A percentile compares a stretch with the other conserved stretches of the same genome.
Conservation (phyloP, 202 grass and related monocot genomes). For the Carex sylvatica region DNA sequence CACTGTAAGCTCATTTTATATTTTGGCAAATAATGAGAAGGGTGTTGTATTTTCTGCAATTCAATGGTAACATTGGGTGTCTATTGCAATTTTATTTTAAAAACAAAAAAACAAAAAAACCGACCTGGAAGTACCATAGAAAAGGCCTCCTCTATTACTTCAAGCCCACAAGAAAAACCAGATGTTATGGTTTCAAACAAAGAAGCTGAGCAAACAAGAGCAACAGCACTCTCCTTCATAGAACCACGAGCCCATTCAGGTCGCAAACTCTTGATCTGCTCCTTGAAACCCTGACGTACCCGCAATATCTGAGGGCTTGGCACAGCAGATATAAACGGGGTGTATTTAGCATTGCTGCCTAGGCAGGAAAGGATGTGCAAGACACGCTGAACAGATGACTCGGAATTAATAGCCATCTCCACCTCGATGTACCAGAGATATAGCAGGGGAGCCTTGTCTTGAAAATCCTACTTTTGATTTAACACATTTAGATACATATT, state of each 20-base stretch:
- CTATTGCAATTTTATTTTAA: not conserved
- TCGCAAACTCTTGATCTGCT: constrained; percentile 67
- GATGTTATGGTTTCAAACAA: constrained; percentile 80
- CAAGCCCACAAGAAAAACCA: constrained; percentile 64
- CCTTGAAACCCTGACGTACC: constrained; percentile 92
- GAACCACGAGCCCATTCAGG: constrained; percentile 37
- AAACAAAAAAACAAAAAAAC: constrained; percentile 10
- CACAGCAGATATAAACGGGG: constrained; percentile 49
- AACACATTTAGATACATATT: constrained; percentile 18
- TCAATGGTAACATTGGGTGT: not conserved
- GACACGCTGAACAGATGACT: constrained; percentile 54
- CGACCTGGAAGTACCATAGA: constrained; percentile 64
- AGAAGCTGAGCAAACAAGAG: constrained; percentile 73
- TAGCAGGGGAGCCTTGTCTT: constrained; percentile 64
- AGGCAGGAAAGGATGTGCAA: constrained; percentile 80
- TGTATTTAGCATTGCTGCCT: constrained; percentile 66
- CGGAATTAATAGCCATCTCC: constrained; percentile 55
- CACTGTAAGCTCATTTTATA: not conserved
- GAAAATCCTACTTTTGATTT: constrained; percentile 53
- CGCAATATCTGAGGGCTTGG: constrained; percentile 64
- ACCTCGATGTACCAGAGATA: constrained; percentile 88
- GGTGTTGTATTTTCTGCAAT: not conserved
- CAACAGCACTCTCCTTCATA: constrained; percentile 65
- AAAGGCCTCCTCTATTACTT: constrained; percentile 78
- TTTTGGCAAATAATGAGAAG: constrained; percentile 1